Base-by-base conservation (phyloP, 2,329 filamentous ascomycete species). In the Clarireedia hainanense region DNA sequence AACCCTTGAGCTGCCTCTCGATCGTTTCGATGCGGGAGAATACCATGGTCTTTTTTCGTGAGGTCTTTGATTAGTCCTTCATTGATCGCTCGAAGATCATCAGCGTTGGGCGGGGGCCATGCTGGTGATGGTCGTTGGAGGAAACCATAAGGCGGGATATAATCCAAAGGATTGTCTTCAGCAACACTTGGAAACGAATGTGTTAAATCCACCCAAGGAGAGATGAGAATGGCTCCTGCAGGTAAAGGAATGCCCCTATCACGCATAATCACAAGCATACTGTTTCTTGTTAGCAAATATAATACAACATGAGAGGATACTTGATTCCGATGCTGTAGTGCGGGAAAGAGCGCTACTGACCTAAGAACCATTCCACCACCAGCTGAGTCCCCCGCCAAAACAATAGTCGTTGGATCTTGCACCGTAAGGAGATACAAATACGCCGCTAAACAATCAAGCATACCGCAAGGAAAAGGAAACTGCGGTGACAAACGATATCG, bases 121-220 rank as follows among this genome's bases (percentile, higher is more conserved):
- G 88, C 84, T 54, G 80, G 76, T 0, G 90, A 96, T 0, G 92
- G 94, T 64, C 87, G 90, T 64, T 97, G 91, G 61, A 95, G 85
- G 65, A 99, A 97, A 0, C 94, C 94, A 63, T 86, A 79, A 0
- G 84, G 74, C 4, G 94, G 94, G 36, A 99, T 92, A 64, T 96
- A 97, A 68, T 99, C 94, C 50, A 89, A 72, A 0, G 82, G 80
- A 50, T 81, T 84, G 42, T 90, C 82, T 5, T 77, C 80, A 2
- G 82, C 80, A n/a, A 96, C 80, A 62, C 91, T 96, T 0, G 94
- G 94, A 61, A 97, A 97, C 0, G 91, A 96, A 69, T 97, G 92
- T 0, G 90, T 95, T 52, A 97, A 74, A 69, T 99, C 94, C 7
- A 92, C 91, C 94, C 94, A 99, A 0, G 94, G 94, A 50, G 90